Evolutionary conservation across 23 red algal species (phyloP), one percentile per base, ranked within the genome.

Genomic region (Gracilaria vermiculophylla): DNA sequence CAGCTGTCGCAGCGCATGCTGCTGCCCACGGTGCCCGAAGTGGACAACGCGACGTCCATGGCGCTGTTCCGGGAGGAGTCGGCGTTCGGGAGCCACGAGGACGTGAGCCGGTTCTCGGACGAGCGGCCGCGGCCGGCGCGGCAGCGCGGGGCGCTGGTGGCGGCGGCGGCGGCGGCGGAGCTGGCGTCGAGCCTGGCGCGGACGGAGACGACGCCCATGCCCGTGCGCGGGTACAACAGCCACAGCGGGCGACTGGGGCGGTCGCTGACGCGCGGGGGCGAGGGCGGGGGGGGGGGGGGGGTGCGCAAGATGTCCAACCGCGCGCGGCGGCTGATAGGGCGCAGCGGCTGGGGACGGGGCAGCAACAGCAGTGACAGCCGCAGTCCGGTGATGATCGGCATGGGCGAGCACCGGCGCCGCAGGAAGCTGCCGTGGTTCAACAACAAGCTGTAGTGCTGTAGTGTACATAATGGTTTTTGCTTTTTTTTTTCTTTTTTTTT

Each of bases 261-360:
- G 12, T 77, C 84, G 33, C 50, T 76, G 25, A 72, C 84, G 13
- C 67, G 84, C n/a, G 66, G 42, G 43, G 84, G 77, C 34, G 84
- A 70, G 3, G 53, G 84, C n/a, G 66, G 42, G 43, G 84, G 77
- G 20, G 84, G 84, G 3, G 53, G 54, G 20, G 84, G 77, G 15
- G 84, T 88, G 33, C 84, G 84, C 24, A 88, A 88, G 48, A 88
- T 88, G 84, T 88, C 84, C 10, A 88, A 65, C 67, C 84, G 77
- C 61, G 84, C 84, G 23, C 66, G 70, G 28, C 77, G 56, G 45
- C 70, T 88, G 21, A 69, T 88, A 19, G 51, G 69, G n/a, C 40
- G 84, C 45, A 56, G 84, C 14, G 40, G 37, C 19, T 60, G 76
- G 49, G 53, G 50, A 54, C n/a, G 49, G 53, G 76, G 31, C 1